Base-by-base conservation (phyloP, 208 protist species). In the Trypanosoma rangeli region DNA sequence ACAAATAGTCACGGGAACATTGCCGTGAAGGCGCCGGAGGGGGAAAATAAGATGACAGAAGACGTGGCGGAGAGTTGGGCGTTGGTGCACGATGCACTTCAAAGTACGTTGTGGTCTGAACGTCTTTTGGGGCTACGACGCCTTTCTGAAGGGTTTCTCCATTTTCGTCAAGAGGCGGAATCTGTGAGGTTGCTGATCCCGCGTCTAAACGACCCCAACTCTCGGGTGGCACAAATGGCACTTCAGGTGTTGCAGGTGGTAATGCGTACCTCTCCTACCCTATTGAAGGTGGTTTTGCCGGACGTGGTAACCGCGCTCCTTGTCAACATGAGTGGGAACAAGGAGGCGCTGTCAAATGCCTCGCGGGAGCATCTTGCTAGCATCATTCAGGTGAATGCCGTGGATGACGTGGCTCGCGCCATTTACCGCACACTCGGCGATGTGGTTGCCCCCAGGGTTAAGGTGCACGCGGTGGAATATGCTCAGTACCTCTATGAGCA, bases 191-290 rank as follows among this genome's bases (percentile, higher is more conserved):
- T 64, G 28, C 28, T 87, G 18, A 20, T 82, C 0, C 24, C 48
- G 12, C 76, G 84, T 13, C 37, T 93, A 37, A 80, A 64, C 33
- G 87, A 93, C 39, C 74, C 78, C 0, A 82, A 93, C 68, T 74
- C 73, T 53, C 82, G 81, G 3, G 80, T 89, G 5, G 42, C 76
- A 7, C 70, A 76, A 44, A 84, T 65, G 8, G 79, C 84, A 3
- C 67, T 89, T 29, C 42, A 72, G 7, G 82, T 49, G 35, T 59
- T 86, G 20, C 28, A n/a, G 1, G 35, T 67, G 22, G 35, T 74
- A 5, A 29, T 64, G 26, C 50, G 49, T 37, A 12, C 31, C 35
- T 35, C 52, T 20, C 61, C 54, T n/a, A 22, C 15, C 4, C 3
- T 70, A 24, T 59, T 73, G 26, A 65, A 62, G n/a, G 49, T 63